phyloP scores from a whole-genome alignment of 768 basidiomycete species.

The Cubamyces sp. region DNA sequence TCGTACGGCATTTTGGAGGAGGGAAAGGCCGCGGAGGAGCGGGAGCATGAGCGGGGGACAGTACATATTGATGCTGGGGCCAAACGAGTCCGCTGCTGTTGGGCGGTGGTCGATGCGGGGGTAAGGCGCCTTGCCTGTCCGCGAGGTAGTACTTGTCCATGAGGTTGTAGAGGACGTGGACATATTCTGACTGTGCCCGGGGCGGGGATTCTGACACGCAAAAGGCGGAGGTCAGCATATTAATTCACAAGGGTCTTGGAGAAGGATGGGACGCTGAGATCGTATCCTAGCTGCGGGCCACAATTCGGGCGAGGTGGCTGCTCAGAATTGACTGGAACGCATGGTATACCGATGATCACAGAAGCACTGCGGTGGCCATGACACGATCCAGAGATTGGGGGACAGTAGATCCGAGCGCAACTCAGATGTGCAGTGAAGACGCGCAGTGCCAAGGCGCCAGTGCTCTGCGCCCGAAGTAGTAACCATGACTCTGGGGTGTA shows the following conservation, averaged over 20 bases:
- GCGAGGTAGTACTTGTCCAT: slow-evolving; percentile 50
- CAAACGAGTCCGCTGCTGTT: slow-evolving; percentile 48
- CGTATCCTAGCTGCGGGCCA: background rate
- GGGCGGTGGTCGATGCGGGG: slow-evolving; percentile 47
- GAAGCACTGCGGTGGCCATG: background rate
- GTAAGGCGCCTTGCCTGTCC: slow-evolving; percentile 33
- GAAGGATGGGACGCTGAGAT: background rate
- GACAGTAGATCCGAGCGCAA: background rate
- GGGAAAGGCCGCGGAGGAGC: slow-evolving; percentile 80
- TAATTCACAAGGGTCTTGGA: background rate
- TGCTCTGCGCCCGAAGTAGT: background rate
- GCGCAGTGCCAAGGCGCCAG: background rate
- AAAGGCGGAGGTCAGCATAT: background rate
- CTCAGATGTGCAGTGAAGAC: background rate
- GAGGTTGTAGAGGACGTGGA: slow-evolving; percentile 58
- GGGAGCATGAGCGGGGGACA: slow-evolving; percentile 82
- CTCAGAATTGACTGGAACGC: background rate
- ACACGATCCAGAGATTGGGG: background rate
- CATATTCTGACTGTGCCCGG: slow-evolving; percentile 53
- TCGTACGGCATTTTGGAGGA: slow-evolving; percentile 84
- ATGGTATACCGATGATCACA: background rate
- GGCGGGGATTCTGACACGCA: slow-evolving; percentile 34
- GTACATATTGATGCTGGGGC: slow-evolving; percentile 55
- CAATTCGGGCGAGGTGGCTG: background rate
- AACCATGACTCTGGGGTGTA: background rate